Percentiles rank a stretch among this genome's conserved stretches.
These are phyloP conservation scores for Saraca asoca DNA, from an alignment of 331 rosid genomes.

Conservation along the genomic window DNA sequence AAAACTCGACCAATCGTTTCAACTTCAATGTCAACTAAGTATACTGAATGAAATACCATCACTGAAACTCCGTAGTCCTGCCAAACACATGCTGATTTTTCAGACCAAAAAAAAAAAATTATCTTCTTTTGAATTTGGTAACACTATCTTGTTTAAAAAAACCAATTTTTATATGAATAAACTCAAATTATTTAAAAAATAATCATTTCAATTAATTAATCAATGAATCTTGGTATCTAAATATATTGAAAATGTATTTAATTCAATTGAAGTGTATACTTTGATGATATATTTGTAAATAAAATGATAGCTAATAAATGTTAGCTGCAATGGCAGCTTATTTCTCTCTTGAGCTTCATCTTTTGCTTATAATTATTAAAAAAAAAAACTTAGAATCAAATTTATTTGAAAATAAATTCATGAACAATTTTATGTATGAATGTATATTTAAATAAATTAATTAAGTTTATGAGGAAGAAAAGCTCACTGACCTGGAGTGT, in stretches of 20 bases:
- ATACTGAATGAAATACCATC: slow-evolving; percentile 33
- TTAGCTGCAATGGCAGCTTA: too few species aligned
- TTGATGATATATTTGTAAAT: too few species aligned
- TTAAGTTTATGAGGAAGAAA: background rate
- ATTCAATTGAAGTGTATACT: too few species aligned
- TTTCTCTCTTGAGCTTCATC: too few species aligned
- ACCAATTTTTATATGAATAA: slow-evolving; percentile 47
- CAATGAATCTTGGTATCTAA: too few species aligned
- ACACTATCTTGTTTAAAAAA: slow-evolving; percentile 21
- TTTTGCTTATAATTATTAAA: too few species aligned
- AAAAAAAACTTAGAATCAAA: background rate
- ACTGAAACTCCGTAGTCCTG: slow-evolving; percentile 67
- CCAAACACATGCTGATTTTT: background rate
- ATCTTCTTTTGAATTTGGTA: too few species aligned
- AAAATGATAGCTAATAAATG: too few species aligned
- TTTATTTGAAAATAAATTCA: too few species aligned
- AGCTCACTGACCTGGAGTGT: slow-evolving; percentile 41
- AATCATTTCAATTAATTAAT: slow-evolving; percentile 26
- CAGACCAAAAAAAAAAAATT: too few species aligned
- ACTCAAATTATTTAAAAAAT: slow-evolving; percentile 29
- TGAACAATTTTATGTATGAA: too few species aligned
- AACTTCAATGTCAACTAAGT: slow-evolving; percentile 66
- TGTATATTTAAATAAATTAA: background rate
- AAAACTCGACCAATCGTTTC: slow-evolving; percentile 52
- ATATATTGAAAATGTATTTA: too few species aligned